These are phyloP conservation scores for Brettanomyces anomalus DNA, from an alignment of 805 yeast species.

Conservation along the genomic window DNA sequence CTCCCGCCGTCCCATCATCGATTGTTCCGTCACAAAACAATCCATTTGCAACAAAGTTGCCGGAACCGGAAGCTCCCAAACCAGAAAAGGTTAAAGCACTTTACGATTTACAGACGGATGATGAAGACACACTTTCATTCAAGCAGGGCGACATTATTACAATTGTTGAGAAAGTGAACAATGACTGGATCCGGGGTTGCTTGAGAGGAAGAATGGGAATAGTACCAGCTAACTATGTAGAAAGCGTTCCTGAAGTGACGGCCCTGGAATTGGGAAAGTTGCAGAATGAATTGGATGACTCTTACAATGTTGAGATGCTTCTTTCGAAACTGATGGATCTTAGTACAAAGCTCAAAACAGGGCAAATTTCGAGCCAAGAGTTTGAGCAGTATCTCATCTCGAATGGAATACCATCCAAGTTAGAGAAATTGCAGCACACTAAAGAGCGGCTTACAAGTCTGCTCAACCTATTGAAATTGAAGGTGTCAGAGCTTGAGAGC, in stretches of 20 bases:
- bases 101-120: constrained; percentile 70
- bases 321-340: constrained; percentile 41
- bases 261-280: constrained; percentile 43
- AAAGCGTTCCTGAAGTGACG: constrained; percentile 62
- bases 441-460: constrained; percentile 67
- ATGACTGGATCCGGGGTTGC: constrained; percentile 96
- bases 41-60: not conserved
- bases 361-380: constrained; percentile 26
- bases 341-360: constrained; percentile 25
- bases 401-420: constrained; percentile 60
- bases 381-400: constrained; percentile 33
- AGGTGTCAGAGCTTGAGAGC: constrained; percentile 68
- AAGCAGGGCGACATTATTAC: constrained; percentile 80
- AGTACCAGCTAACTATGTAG: constrained; percentile 87
- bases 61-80: not conserved
- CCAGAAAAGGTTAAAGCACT: constrained; percentile 60
- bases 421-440: constrained; percentile 62
- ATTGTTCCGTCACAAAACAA: constrained; percentile 4
- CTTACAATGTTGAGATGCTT: constrained; percentile 62
- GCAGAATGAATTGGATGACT: constrained; percentile 43
- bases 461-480: constrained; percentile 68
- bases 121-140: constrained; percentile 83
- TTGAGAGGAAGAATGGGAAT: constrained; percentile 75
- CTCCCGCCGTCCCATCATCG: constrained; percentile 5
- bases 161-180: constrained; percentile 77